A percentile compares a stretch with the other conserved stretches of the same genome.
These are phyloP conservation scores for Hypocreales sp. DNA, from an alignment of 2,329 filamentous ascomycete species.

Conservation along the genomic window DNA sequence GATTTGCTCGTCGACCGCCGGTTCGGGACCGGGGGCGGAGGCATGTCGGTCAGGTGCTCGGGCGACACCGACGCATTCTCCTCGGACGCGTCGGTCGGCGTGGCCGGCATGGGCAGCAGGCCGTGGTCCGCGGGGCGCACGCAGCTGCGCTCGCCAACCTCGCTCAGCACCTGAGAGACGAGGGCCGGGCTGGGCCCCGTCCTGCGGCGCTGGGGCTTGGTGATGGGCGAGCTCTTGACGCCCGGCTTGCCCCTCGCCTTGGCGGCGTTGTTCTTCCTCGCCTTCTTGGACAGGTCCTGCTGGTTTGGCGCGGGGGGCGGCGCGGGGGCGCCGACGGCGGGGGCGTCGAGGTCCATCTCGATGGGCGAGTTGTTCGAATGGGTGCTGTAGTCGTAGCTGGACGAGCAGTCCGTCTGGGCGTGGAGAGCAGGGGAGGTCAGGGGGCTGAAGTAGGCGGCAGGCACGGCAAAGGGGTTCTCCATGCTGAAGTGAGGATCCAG, in stretches of 20 bases:
- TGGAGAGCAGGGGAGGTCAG: slow-evolving; percentile 68
- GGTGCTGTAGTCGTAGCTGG: slow-evolving; percentile 28
- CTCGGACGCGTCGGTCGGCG: slow-evolving; percentile 39
- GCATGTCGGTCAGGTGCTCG: slow-evolving; percentile 49
- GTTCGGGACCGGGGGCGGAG: slow-evolving; percentile 50
- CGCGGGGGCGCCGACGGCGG: slow-evolving; percentile 16
- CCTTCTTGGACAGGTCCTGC: slow-evolving; percentile 34
- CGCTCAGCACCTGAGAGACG: slow-evolving; percentile 37
- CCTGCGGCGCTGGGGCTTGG: slow-evolving; percentile 48
- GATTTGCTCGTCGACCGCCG: slow-evolving; percentile 50
- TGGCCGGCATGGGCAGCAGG: slow-evolving; percentile 21
- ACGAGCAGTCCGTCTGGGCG: slow-evolving; percentile 44
- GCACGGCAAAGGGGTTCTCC: slow-evolving; percentile 43
- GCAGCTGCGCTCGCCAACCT: slow-evolving; percentile 31
- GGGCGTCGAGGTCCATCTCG: slow-evolving; percentile 38
- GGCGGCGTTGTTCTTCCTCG: slow-evolving; percentile 32
- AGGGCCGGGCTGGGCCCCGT: slow-evolving; percentile 35
- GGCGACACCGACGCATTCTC: slow-evolving; percentile 51
- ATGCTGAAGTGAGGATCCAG: slow-evolving; percentile 55
- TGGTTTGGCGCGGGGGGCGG: slow-evolving; percentile 13
- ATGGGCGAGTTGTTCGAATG: slow-evolving; percentile 36
- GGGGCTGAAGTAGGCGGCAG: slow-evolving; percentile 66
- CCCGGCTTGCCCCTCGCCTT: slow-evolving; percentile 36
- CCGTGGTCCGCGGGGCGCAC: slow-evolving; percentile 16
- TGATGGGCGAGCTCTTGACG: slow-evolving; percentile 57